Conservation (phyloP, 306 rosid genomes). For the Amphicarpaea edgeworthii region DNA sequence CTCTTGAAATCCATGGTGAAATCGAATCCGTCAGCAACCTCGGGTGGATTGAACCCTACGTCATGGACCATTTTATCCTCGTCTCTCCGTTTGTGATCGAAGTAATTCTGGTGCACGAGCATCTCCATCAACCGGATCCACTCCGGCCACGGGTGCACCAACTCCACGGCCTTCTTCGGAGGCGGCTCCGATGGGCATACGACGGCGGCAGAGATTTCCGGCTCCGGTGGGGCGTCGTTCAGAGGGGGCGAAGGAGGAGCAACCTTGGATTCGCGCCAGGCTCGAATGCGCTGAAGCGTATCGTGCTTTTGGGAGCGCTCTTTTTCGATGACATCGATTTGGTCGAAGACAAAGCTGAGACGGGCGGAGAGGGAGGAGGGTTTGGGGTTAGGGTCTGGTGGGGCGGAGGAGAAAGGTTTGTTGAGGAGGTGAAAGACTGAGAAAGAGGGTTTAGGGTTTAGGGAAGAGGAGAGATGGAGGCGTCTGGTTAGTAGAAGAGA, state of each 20-base stretch:
- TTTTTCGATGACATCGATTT: constrained; percentile 89
- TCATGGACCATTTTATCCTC: constrained; percentile 79
- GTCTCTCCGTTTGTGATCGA: constrained; percentile 78
- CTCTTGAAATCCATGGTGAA: constrained; percentile 72
- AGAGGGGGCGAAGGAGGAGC: constrained; percentile 18
- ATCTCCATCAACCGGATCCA: constrained; percentile 95
- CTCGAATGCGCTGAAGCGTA: constrained; percentile 84
- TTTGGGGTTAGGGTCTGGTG: constrained; percentile 51
- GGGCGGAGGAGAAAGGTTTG: constrained; percentile 61
- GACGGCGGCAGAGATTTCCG: background rate
- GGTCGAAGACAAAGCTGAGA: constrained; percentile 89
- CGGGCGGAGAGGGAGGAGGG: constrained; percentile 83
- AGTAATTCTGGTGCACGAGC: constrained; percentile 89
- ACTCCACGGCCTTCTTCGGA: constrained; percentile 59
- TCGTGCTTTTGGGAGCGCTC: constrained; percentile 83
- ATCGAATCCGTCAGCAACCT: constrained; percentile 54
- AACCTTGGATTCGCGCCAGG: constrained; percentile 81
- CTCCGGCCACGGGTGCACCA: constrained; percentile 98
- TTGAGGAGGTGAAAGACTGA: constrained; percentile 42
- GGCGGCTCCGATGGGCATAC: constrained; percentile 6
- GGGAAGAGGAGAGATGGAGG: constrained; percentile 47
- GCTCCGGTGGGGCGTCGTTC: constrained; percentile 25
- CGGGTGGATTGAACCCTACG: constrained; percentile 61
- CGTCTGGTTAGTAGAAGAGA: constrained; percentile 74
- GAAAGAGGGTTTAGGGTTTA: constrained; percentile 48